Evolutionary conservation across 345 rosid species (phyloP).

Genomic region (Cochlearia excelsa): DNA sequence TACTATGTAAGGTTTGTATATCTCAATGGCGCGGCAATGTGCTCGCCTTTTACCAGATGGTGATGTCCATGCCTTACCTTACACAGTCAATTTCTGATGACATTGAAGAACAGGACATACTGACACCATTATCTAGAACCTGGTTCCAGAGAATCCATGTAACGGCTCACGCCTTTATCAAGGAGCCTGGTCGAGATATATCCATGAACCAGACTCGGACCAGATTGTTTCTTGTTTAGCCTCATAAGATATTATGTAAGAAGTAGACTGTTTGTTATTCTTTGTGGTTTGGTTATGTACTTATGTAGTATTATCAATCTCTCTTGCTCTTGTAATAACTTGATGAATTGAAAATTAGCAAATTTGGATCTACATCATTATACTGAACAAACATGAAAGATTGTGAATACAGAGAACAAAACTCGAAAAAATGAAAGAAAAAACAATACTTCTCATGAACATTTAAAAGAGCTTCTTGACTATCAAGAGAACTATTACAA

Average conservation of each 20-base stretch:
- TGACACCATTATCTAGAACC: too few species aligned
- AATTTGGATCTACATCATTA: not conserved
- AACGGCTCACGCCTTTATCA: not conserved
- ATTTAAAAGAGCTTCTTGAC: too few species aligned
- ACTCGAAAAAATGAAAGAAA: not conserved
- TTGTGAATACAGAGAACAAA: too few species aligned
- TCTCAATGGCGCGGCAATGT: constrained; percentile 35
- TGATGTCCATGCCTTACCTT: constrained; percentile 61
- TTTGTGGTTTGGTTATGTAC: not conserved
- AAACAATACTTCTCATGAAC: not conserved
- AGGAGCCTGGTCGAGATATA: constrained; percentile 28
- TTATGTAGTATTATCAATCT: constrained; percentile 5
- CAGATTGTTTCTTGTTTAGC: constrained; percentile 22
- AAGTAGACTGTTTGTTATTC: constrained; percentile 25
- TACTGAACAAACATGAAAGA: not conserved
- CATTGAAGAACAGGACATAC: too few species aligned
- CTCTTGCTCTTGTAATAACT: not conserved
- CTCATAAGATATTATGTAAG: constrained; percentile 19
- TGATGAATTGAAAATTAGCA: not conserved
- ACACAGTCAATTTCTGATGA: constrained; percentile 54
- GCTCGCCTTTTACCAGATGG: constrained; percentile 45
- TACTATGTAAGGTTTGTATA: constrained; percentile 6
- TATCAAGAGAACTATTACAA: too few species aligned
- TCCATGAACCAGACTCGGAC: constrained; percentile 9
- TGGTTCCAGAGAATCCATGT: too few species aligned